Base-by-base conservation (phyloP, 2,329 filamentous ascomycete genomes). In the Ophiostoma quercus region DNA sequence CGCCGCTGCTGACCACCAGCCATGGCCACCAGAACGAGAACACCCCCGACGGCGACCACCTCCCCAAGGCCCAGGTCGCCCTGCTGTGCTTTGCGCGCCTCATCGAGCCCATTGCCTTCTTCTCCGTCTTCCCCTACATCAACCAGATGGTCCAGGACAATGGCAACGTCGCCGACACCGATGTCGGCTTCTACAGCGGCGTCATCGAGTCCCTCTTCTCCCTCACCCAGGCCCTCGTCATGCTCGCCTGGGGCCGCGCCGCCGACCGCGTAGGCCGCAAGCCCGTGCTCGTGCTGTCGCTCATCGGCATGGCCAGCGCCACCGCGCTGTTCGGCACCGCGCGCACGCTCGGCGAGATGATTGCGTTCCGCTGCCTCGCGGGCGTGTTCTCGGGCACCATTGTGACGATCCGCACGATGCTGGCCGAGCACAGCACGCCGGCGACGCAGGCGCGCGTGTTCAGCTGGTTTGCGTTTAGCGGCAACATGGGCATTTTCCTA, bases 111-210 rank as follows among this genome's bases (percentile, higher is more conserved):
- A 84, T 94, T 57, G 90, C 90, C n/a, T 94, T 92, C 80, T 94
- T 94, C 81, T 87, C 84, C 76, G 92, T 94, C 77, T 91, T 94
- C 75, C 90, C 91, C 0, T 94, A 91, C 79, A 85, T 95, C 78
- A 92, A 88, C 75, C 82, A 89, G 76, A 94, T 94, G 91, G 87
- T 92, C 51, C 81, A 86, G 77, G 82, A 85, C 70, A 89, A 88
- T 71, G 90, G 90, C 11, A 75, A 82, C 12, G 79, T 94, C 1
- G 77, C 82, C 1, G 80, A 86, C 63, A 79, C 84, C n/a, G 88
- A 92, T 77, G 87, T 92, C 3, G 92, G 92, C 1, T 94, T 94
- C 80, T 94, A 92, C 81, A 87, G 84, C 70, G 92, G 92, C 1
- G 80, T 93, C 14, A 92, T 94, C 76, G 88, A 90, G 80, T 86